Evolutionary conservation across 2,329 filamentous ascomycete species (phyloP), one percentile per base, ranked within the genome.

Genomic region (Rhynchosporium graminicola): DNA sequence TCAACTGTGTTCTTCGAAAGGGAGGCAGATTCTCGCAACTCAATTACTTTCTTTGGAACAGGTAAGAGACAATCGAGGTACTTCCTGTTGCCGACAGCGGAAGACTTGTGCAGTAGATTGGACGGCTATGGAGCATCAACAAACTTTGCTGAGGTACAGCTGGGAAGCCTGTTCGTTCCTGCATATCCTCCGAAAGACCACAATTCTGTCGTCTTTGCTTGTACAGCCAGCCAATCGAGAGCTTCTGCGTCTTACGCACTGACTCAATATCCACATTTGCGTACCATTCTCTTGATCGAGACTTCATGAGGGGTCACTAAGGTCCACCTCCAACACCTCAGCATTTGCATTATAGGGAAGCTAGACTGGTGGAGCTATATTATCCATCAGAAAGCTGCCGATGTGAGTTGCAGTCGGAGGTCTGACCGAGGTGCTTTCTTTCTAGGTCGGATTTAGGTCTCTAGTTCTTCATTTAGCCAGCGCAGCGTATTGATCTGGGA

Each of bases 401-500:
- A 36, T 13, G 7, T 7, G 50, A 33, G 4, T 26, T 38, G 33
- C 8, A 7, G 20, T 4, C 40, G n/a, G 12, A 8, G n/a, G 36
- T 38, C 38, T 5, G 50, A 38, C 50, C 50, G 33, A 52, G 50
- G 50, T n/a, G 31, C 15, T 38, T 20, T 12, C 10, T 26, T 38
- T 52, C 33, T 38, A 52, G 50, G 50, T 52, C 50, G 50, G 50
- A 36, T 52, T 38, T 52, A 38, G 33, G 50, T 52, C 36, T 52
- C 50, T 38, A 40, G 15, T 52, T 52, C n/a, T 28, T 31, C 6
- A 4, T 8, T 38, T 28, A 33, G 40, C 38, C 50, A 52, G 50
- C 50, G 31, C 40, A 38, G 33, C 33, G n/a, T 20, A 52, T 52
- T 33, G 13, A 52, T 31, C 50, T n/a, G 50, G 50, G 36, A 52